phyloP scores from a whole-genome alignment of 2,329 filamentous ascomycete genomes.

The Lecanicillium sp. region DNA sequence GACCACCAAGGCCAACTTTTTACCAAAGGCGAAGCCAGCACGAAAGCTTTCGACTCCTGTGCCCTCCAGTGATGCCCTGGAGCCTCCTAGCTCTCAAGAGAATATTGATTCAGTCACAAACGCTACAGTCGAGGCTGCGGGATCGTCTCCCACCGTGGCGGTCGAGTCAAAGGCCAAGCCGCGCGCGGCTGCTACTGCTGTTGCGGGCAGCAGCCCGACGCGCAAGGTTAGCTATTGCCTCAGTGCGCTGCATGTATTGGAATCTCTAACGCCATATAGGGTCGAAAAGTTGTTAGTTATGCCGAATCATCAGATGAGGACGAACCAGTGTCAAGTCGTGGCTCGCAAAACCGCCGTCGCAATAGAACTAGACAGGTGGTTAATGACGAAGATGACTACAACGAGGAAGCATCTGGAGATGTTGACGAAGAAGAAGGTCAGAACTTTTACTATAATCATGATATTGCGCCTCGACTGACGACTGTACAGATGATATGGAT shows the following conservation, averaged over 20 bases:
- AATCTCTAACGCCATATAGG: slow-evolving; percentile 21
- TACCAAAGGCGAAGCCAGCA: slow-evolving; percentile 21
- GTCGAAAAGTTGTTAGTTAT: slow-evolving; percentile 61
- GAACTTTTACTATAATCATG: too few species aligned
- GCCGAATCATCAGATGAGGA: slow-evolving; percentile 78
- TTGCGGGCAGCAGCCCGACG: slow-evolving; percentile 60
- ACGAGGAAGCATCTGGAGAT: slow-evolving; percentile 57
- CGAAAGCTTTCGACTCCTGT: slow-evolving; percentile 53
- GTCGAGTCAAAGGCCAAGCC: slow-evolving; percentile 33
- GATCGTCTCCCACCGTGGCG: slow-evolving; percentile 30
- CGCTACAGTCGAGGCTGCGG: slow-evolving; percentile 43
- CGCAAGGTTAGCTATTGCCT: slow-evolving; percentile 54
- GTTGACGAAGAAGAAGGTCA: slow-evolving; percentile 56
- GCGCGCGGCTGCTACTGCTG: slow-evolving; percentile 31
- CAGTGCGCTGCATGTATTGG: not conserved
- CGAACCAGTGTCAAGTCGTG: slow-evolving; percentile 52
- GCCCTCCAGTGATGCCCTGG: slow-evolving; percentile 69
- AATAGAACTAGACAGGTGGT: slow-evolving; percentile 49
- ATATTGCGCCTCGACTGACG: too few species aligned
- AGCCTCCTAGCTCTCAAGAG: slow-evolving; percentile 60
- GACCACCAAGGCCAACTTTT: slow-evolving; percentile 30
- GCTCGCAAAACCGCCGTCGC: slow-evolving; percentile 29
- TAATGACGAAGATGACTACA: slow-evolving; percentile 62
- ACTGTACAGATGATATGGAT: slow-evolving; percentile 56
- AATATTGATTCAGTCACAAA: slow-evolving; percentile 40